Conservation (phyloP, 78 protist genomes). For the Anaeramoeba flamelloides region DNA sequence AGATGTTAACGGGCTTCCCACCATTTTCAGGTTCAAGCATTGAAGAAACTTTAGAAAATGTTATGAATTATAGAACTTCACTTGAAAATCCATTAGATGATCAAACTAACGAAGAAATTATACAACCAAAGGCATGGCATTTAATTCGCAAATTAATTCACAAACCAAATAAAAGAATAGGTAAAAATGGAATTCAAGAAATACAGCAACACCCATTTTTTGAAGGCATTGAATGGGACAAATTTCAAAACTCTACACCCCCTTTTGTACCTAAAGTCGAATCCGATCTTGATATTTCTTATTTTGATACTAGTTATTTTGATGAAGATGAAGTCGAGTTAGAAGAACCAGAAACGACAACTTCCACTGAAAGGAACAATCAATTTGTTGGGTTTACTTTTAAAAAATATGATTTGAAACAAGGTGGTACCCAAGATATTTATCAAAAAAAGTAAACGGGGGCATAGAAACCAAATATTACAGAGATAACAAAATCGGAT, state of each 20-base stretch:
- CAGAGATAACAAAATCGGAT: too few relatives aligned
- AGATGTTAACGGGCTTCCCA: neutral
- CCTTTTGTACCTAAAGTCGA: neutral
- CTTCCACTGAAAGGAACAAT: too few relatives aligned
- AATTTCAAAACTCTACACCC: neutral
- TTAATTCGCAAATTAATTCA: neutral
- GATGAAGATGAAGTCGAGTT: too few relatives aligned
- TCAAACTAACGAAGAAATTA: too few relatives aligned
- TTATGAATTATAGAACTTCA: too few relatives aligned
- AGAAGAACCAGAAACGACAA: too few relatives aligned
- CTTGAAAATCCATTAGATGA: too few relatives aligned
- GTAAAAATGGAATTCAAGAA: neutral
- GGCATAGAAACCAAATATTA: too few relatives aligned
- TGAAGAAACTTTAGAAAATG: neutral
- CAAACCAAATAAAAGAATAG: neutral
- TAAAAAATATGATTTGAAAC: too few relatives aligned
- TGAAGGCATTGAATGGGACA: neutral
- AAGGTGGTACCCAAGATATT: too few relatives aligned
- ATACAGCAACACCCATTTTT: neutral
- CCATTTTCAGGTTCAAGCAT: neutral
- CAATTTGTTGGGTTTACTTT: too few relatives aligned
- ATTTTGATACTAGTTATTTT: neutral
- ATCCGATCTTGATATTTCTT: neutral
- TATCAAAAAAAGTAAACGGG: too few relatives aligned
- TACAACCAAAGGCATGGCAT: neutral